Evolutionary conservation across 305 asterid genomes (phyloP).

Genomic region (Solanum hybrid): DNA sequence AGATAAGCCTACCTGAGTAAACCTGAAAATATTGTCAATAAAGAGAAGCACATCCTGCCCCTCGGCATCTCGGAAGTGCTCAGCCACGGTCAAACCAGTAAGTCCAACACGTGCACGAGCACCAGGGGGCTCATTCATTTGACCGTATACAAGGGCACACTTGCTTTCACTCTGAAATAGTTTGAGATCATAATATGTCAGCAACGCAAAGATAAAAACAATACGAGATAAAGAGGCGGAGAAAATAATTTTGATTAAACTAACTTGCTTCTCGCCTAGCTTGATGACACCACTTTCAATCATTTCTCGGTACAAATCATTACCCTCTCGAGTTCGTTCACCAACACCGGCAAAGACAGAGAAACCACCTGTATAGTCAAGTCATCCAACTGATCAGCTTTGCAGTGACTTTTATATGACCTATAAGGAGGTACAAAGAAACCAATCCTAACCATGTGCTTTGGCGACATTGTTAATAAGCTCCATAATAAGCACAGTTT

Average conservation of each 20-base stretch:
- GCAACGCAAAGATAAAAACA: background rate
- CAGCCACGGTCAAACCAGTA: constrained; percentile 93
- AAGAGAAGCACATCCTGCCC: constrained; percentile 99
- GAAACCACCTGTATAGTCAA: constrained; percentile 71
- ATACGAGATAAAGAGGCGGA: background rate
- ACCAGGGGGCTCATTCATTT: constrained; percentile 99
- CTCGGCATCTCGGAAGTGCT: constrained; percentile 97
- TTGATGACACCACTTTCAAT: constrained; percentile 98
- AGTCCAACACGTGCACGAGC: constrained; percentile 99
- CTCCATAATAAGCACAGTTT: constrained; percentile 95
- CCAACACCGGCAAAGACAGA: constrained; percentile 99
- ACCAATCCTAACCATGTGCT: constrained; percentile 67
- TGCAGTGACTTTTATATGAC: background rate
- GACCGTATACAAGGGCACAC: constrained; percentile 97
- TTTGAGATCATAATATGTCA: background rate
- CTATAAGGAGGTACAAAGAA: background rate
- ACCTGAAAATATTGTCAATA: constrained; percentile 91
- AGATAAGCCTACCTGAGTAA: constrained; percentile 58
- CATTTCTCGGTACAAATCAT: constrained; percentile 94
- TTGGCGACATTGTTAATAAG: constrained; percentile 88
- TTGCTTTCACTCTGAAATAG: constrained; percentile 69
- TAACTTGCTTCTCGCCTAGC: constrained; percentile 90
- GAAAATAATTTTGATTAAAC: constrained; percentile 2
- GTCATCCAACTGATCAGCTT: constrained; percentile 5
- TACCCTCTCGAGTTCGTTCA: constrained; percentile 96